Percentiles rank a stretch among this genome's conserved stretches.
Evolutionary conservation across 148 eudicot genomes (phyloP).

Genomic region (Cornus controversa): DNA sequence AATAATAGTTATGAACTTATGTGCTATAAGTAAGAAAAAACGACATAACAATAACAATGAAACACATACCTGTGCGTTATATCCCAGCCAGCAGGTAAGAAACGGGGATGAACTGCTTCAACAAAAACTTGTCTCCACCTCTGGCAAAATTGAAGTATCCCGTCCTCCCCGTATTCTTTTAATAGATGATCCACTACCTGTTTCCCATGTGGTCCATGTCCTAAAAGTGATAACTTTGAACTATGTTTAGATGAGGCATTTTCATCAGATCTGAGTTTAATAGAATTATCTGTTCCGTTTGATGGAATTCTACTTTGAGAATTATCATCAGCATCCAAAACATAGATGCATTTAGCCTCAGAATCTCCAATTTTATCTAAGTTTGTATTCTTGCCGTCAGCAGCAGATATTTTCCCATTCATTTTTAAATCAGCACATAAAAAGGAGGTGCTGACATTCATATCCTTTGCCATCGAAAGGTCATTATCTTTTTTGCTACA

Average conservation of each 20-base stretch:
- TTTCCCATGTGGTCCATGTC: conserved; percentile 98
- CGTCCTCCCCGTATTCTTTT: conserved; percentile 75
- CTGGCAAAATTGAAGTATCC: conserved; percentile 85
- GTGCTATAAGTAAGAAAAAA: background rate
- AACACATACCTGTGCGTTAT: conserved; percentile 76
- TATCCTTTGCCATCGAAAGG: conserved; percentile 15
- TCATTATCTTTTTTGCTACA: conserved; percentile 27
- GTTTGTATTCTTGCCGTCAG: conserved; percentile 8
- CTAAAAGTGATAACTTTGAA: conserved; percentile 77
- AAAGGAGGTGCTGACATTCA: conserved; percentile 16
- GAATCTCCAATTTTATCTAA: conserved; percentile 12
- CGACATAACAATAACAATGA: background rate
- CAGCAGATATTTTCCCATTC: conserved; percentile 14
- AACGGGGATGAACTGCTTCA: conserved; percentile 76
- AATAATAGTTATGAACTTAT: background rate
- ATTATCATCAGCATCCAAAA: conserved; percentile 23
- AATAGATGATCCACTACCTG: conserved; percentile 74
- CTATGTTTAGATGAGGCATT: conserved; percentile 30
- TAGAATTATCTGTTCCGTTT: conserved; percentile 19
- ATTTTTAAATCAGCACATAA: conserved; percentile 22
- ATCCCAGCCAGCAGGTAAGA: conserved; percentile 97
- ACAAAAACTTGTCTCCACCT: conserved; percentile 95
- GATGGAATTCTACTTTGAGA: conserved; percentile 22
- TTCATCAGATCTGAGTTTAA: conserved; percentile 19
- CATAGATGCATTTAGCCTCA: conserved; percentile 18